These are phyloP conservation scores for Fusarium fracticaudum DNA, from an alignment of 2,329 filamentous ascomycete genomes.

Conservation along the genomic window DNA sequence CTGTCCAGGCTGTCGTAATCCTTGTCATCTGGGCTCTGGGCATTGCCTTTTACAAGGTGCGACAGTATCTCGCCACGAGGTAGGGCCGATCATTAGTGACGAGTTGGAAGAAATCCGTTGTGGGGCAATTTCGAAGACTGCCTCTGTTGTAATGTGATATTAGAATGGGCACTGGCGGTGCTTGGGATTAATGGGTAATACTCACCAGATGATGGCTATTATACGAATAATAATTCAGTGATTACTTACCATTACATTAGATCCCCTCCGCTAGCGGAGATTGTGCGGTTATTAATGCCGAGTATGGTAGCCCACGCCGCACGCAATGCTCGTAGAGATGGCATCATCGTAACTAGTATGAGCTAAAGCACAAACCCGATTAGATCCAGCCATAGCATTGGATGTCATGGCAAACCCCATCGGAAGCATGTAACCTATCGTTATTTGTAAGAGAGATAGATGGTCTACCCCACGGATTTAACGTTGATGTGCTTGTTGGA, in stretches of 20 bases:
- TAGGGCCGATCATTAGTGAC: neutral
- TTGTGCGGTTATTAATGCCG: neutral
- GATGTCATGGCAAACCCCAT: accelerated
- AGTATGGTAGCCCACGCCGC: neutral
- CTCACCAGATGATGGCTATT: too few species aligned
- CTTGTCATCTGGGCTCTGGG: slow-evolving; percentile 62
- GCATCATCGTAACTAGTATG: neutral
- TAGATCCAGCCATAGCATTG: neutral
- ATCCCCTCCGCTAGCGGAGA: neutral
- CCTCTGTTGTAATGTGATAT: too few species aligned
- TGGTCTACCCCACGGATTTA: neutral
- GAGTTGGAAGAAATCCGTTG: neutral
- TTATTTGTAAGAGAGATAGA: neutral
- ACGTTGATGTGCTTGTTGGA: neutral
- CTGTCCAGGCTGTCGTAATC: slow-evolving; percentile 62
- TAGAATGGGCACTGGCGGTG: neutral
- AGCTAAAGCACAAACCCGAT: neutral
- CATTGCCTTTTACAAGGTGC: slow-evolving; percentile 51
- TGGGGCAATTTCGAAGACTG: neutral
- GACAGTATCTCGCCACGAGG: slow-evolving; percentile 5
- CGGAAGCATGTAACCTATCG: neutral
- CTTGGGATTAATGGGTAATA: neutral
- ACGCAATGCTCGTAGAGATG: neutral
- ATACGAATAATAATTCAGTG: neutral
- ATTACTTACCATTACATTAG: neutral